A percentile compares a stretch with the other conserved stretches of the same genome.
These are phyloP conservation scores for Debaryomyces castellii DNA, from an alignment of 805 yeast species.

Conservation along the genomic window DNA sequence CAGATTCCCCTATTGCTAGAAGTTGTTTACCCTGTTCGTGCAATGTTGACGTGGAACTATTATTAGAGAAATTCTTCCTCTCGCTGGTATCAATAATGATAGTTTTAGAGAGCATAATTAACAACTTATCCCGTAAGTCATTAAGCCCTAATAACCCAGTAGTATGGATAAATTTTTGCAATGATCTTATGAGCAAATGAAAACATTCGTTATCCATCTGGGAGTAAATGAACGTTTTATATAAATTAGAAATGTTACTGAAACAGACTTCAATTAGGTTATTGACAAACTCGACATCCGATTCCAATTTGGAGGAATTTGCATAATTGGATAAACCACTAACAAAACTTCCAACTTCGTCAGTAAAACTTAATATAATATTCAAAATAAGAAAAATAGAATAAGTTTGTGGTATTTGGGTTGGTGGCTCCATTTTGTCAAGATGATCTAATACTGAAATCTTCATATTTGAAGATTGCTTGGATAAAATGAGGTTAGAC, in stretches of 20 bases:
- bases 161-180: conserved; percentile 80
- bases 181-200: conserved; percentile 63
- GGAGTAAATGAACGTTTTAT: conserved; percentile 52
- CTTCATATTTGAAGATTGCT: conserved; percentile 45
- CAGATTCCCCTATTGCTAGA: conserved; percentile 47
- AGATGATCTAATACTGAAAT: conserved; percentile 68
- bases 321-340: conserved; percentile 36
- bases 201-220: conserved; percentile 71
- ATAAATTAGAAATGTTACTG: conserved; percentile 25
- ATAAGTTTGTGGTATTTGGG: conserved; percentile 58
- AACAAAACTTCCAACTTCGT: conserved; percentile 63
- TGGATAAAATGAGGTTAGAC: conserved; percentile 31
- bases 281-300: conserved; percentile 36
- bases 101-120: conserved; percentile 26
- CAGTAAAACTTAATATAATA: conserved; percentile 56
- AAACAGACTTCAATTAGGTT: conserved; percentile 28
- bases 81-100: conserved; percentile 9
- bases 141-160: conserved; percentile 69
- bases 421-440: conserved; percentile 80
- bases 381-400: conserved; percentile 53
- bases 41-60: neutral
- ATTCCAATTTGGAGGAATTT: conserved; percentile 23
- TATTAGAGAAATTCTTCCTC: neutral
- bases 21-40: conserved; percentile 32
- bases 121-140: conserved; percentile 54